Conservation (phyloP, 2,329 filamentous ascomycete genomes). For the Aspergillus sp. region DNA sequence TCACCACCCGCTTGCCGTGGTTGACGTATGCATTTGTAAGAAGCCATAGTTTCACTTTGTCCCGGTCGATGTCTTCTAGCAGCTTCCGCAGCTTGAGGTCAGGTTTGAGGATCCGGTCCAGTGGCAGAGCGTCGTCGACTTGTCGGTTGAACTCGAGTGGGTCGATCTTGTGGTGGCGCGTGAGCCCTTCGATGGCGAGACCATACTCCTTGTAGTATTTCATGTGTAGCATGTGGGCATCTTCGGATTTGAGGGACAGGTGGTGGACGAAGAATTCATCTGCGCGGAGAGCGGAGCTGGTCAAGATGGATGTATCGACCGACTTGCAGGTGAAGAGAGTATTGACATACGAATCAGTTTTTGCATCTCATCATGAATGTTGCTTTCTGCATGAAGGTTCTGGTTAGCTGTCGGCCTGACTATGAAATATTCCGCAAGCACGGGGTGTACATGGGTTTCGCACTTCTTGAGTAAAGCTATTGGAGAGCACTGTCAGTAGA, state of each 20-base stretch:
- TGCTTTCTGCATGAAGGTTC: constrained; percentile 56
- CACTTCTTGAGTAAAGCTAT: constrained; percentile 79
- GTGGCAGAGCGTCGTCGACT: constrained; percentile 90
- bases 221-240: constrained; percentile 81
- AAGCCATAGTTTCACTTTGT: constrained; percentile 86
- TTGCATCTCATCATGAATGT: constrained; percentile 87
- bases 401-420: neutral
- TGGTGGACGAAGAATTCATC: constrained; percentile 66
- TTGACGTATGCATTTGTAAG: constrained; percentile 95
- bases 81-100: constrained; percentile 72
- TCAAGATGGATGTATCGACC: neutral
- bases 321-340: neutral
- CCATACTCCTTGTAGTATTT: constrained; percentile 97
- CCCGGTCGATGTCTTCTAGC: constrained; percentile 77
- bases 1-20: constrained; percentile 80
- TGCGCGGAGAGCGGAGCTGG: constrained; percentile 21
- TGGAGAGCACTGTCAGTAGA: constrained; percentile 28
- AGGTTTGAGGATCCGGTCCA: constrained; percentile 80
- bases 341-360: constrained; percentile 64
- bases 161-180: constrained; percentile 92
- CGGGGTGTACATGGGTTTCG: constrained; percentile 25
- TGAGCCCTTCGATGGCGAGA: constrained; percentile 92
- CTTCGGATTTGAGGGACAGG: constrained; percentile 69
- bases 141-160: constrained; percentile 90
- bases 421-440: neutral